phyloP scores from a whole-genome alignment of 768 basidiomycete species.

The Lentinula raphanica region DNA sequence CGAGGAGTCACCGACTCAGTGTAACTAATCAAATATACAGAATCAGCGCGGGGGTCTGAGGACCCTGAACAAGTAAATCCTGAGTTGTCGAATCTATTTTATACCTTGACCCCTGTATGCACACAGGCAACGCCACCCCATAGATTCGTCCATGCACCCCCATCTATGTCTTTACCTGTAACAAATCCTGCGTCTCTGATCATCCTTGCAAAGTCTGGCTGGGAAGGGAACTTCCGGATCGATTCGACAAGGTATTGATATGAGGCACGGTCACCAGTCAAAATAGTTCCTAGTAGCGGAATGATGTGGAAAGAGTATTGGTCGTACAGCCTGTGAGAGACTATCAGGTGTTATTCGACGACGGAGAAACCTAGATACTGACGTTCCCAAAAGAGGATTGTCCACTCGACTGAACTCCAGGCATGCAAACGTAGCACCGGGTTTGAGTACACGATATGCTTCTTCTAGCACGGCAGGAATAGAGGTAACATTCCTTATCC shows the following conservation, averaged over 20 bases:
- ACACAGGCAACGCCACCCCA: conserved; percentile 88
- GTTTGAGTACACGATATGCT: conserved; percentile 91
- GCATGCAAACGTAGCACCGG: conserved; percentile 92
- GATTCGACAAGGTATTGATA: conserved; percentile 99
- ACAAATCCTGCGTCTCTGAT: conserved; percentile 80
- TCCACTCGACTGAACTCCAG: conserved; percentile 93
- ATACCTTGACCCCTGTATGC: conserved; percentile 80
- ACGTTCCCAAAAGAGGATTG: conserved; percentile 85
- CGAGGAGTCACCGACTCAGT: no score
- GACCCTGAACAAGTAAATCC: no score
- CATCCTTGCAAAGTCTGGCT: conserved; percentile 85
- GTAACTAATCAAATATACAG: no score
- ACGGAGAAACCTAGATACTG: no score
- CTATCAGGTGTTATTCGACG: no score
- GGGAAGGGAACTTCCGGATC: conserved; percentile 88
- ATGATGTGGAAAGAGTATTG: conserved; percentile 96
- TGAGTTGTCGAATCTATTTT: conserved; percentile 13
- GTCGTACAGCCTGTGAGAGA: conserved; percentile 82
- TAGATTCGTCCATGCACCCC: conserved; percentile 79
- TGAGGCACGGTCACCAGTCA: conserved; percentile 91
- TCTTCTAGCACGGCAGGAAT: conserved; percentile 83
- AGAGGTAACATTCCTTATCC: conserved; percentile 95
- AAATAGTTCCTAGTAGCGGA: conserved; percentile 90
- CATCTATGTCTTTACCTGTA: conserved; percentile 66
- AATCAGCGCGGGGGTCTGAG: no score